These are phyloP conservation scores for Pelargonium nanum DNA, from an alignment of 345 rosid genomes.

Conservation along the genomic window DNA sequence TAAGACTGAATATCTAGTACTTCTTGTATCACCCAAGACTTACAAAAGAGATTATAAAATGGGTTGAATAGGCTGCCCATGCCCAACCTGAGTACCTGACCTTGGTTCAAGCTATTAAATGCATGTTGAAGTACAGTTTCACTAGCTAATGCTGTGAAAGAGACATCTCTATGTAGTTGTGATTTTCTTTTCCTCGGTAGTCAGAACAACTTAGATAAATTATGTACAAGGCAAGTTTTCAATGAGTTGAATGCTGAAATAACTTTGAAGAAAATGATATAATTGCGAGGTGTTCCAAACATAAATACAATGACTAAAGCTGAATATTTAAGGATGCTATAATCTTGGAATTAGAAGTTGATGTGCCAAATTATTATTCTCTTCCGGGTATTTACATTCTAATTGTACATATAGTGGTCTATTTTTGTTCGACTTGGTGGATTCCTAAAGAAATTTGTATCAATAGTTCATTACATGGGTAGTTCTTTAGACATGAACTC, in stretches of 20 bases:
- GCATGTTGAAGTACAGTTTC: neutral
- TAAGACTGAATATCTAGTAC: neutral
- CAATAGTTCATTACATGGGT: neutral
- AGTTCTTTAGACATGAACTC: neutral
- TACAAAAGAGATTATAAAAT: no score
- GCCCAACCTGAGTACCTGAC: neutral
- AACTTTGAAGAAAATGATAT: neutral
- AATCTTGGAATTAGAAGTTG: neutral
- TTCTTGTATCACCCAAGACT: neutral
- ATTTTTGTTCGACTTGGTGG: neutral
- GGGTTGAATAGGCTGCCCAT: neutral
- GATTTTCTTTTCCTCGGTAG: neutral
- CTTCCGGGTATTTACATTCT: neutral
- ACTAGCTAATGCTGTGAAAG: neutral
- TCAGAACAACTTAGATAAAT: neutral
- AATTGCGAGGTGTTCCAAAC: neutral
- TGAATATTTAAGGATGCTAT: no score
- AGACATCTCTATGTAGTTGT: no score
- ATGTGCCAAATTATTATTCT: neutral
- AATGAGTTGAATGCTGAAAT: neutral
- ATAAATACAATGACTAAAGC: neutral
- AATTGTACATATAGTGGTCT: neutral
- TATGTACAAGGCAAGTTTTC: no score
- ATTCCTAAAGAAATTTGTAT: no score
- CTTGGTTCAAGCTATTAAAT: neutral